Conservation (phyloP, 257 asterid genomes). For the Solanum sitiens region DNA sequence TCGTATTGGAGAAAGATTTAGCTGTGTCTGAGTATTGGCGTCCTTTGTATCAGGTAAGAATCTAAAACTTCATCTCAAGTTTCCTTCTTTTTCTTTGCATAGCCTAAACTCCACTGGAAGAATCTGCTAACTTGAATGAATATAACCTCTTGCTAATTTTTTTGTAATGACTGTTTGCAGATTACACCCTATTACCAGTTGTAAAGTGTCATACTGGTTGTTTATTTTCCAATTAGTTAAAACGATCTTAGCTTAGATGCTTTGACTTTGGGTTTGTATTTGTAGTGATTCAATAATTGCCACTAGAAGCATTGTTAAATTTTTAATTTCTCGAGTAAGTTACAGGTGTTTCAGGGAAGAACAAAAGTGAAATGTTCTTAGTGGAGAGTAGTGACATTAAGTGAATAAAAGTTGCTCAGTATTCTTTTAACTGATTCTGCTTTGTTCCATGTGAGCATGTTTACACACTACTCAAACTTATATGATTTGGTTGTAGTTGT, state of each 20-base stretch:
- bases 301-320: background rate
- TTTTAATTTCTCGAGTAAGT: background rate
- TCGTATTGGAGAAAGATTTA: constrained; percentile 74
- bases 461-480: background rate
- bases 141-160: background rate
- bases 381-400: background rate
- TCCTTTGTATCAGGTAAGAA: constrained; percentile 71
- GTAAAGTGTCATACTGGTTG: background rate
- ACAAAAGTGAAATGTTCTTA: background rate
- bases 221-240: background rate
- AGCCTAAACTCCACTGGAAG: background rate
- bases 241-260: background rate
- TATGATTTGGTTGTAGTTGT: background rate
- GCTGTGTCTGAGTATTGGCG: constrained; percentile 79
- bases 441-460: background rate
- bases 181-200: background rate
- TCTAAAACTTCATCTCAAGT: background rate
- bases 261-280: background rate
- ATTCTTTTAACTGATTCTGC: background rate
- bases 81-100: background rate
- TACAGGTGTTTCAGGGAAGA: background rate
- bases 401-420: background rate
- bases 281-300: background rate
- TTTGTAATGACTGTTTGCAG: background rate
- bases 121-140: background rate